Evolutionary conservation across 2,329 filamentous ascomycete species (phyloP).

Genomic region (Hypoxylon sp.): DNA sequence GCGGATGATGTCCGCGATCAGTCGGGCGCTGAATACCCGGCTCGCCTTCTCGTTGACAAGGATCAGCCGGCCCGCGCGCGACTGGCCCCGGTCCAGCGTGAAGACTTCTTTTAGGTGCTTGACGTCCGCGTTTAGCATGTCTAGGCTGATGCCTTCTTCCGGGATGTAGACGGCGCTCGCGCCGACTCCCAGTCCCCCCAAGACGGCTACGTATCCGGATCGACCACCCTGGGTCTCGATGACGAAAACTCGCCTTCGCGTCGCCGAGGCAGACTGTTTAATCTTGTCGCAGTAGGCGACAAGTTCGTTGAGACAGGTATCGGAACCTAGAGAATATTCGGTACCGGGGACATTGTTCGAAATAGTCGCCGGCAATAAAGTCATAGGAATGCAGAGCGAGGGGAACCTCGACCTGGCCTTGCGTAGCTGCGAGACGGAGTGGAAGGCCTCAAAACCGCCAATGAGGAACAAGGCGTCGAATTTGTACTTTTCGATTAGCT

Average conservation of each 20-base stretch:
- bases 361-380: constrained; percentile 93
- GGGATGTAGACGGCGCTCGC: constrained; percentile 95
- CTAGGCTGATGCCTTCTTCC: constrained; percentile 92
- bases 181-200: constrained; percentile 91
- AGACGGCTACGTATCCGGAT: constrained; percentile 91
- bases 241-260: constrained; percentile 92
- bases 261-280: constrained; percentile 95
- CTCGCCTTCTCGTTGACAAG: constrained; percentile 97
- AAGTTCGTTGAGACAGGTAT: constrained; percentile 95
- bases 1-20: constrained; percentile 95
- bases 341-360: constrained; percentile 99
- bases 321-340: constrained; percentile 95
- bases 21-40: constrained; percentile 88
- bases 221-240: constrained; percentile 97
- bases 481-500: constrained; percentile 84
- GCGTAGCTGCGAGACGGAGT: constrained; percentile 87
- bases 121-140: constrained; percentile 93
- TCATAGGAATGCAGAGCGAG: constrained; percentile 91
- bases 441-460: constrained; percentile 97
- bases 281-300: constrained; percentile 97
- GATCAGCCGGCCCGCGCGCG: constrained; percentile 90
- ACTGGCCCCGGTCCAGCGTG: constrained; percentile 84
- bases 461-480: constrained; percentile 94
- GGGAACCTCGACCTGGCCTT: constrained; percentile 82
- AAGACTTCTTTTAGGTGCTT: constrained; percentile 89